A percentile compares a stretch with the other conserved stretches of the same genome.
Conservation (phyloP, 1,139 yeast genomes). For the Kodamaea sp. region DNA sequence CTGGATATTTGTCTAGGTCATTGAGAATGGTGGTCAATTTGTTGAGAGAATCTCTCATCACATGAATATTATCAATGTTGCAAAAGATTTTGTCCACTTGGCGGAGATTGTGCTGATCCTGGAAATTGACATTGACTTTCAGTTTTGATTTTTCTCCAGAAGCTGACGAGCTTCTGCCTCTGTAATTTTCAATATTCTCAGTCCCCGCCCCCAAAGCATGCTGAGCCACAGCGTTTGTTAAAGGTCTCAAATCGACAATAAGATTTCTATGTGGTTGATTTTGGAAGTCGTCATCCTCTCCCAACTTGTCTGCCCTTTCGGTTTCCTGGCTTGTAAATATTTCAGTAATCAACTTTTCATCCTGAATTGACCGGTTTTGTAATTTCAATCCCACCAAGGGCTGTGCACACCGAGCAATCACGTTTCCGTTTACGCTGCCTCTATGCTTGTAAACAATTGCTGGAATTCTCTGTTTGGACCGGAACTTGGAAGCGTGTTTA, state of each 20-base stretch:
- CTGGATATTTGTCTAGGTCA: conserved; percentile 62
- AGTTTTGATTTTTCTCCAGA: conserved; percentile 9
- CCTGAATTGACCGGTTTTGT: conserved; percentile 86
- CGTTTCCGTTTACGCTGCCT: conserved; percentile 59
- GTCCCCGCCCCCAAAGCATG: conserved; percentile 97
- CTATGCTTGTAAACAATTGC: conserved; percentile 75
- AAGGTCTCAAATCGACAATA: conserved; percentile 87
- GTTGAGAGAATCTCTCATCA: conserved; percentile 81
- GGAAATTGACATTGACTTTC: conserved; percentile 8
- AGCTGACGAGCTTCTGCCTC: conserved; percentile 27
- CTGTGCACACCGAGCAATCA: conserved; percentile 88
- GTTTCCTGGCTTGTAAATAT: conserved; percentile 56
- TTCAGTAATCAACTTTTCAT: conserved; percentile 77
- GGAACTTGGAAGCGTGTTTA: conserved; percentile 77
- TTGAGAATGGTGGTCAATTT: conserved; percentile 63
- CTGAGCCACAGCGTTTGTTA: conserved; percentile 95
- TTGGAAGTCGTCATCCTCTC: conserved; percentile 23
- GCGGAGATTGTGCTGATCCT: conserved; percentile 11
- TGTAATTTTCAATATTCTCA: conserved; percentile 85
- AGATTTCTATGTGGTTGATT: conserved; percentile 60
- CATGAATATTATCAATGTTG: conserved; percentile 94
- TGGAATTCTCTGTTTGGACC: conserved; percentile 87
- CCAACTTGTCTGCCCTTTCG: conserved; percentile 25
- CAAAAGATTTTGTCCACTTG: conserved; percentile 66
- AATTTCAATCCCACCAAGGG: conserved; percentile 85